Evolutionary conservation across 1,139 yeast species (phyloP), one percentile per base, ranked within the genome.

Genomic region (Debaryomycetaceae sp.): DNA sequence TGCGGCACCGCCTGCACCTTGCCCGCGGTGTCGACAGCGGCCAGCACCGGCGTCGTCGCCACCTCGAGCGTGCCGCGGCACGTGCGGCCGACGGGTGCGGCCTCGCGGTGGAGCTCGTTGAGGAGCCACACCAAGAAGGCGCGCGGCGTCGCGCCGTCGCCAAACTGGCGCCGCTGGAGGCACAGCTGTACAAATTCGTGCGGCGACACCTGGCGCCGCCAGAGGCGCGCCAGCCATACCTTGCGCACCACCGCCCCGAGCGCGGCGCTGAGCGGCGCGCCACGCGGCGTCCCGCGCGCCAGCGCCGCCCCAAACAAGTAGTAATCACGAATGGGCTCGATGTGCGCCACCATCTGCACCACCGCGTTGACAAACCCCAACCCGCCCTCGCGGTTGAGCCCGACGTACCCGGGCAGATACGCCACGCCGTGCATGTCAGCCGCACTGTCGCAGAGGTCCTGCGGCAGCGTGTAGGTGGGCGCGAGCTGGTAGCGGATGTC

Each of bases 111-210:
- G 13, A 79, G 41, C 3, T 52, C 55, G 41, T 78, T 78, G 13
- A 83, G 41, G 9, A 82, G 38, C 85, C 89, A 81, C 5, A 69
- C 47, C 10, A 81, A 43, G 37, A 83, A 74, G 93, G 89, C 10
- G 54, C 54, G 1, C 63, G 40, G 2, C 66, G n/a, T n/a, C n/a
- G 9, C 8, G 21, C 48, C 43, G 71, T 72, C 26, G 53, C 48
- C 36, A 66, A 68, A 29, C 65, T 63, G 1, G 80, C 65, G 12
- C 48, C 36, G 1, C 54, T 43, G 1, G 71, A 5, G 13, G 13
- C 20, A n/a, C 18, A 4, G 16, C 13, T 7, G 9, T 14, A 80
- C 51, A 10, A 83, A 56, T 31, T 78, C 85, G 44, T 75, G 82
- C 1, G 88, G 82, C 0, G 91, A 77, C 2, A 82, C 64, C 46